Base-by-base conservation (phyloP, 805 yeast species). In the Blastobotrys mokoenaii region DNA sequence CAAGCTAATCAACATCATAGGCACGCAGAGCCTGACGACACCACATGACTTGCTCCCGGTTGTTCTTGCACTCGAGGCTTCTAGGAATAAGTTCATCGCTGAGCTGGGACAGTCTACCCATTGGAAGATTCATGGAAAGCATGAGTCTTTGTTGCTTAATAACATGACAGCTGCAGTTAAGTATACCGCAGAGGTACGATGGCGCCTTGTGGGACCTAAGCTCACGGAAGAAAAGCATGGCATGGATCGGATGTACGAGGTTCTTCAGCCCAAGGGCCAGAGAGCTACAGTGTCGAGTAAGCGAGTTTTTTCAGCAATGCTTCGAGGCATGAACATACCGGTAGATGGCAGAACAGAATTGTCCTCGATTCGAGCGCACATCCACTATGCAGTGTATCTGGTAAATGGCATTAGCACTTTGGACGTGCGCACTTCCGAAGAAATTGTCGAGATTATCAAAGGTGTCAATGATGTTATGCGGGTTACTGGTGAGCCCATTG, bases 41-140 rank as follows among this genome's bases (percentile, higher is more conserved):
- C 96, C 96, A 1, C 73, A 83, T 46, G 55, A 74, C 3, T 76
- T 86, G 54, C 73, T 81, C 4, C 75, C 88, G 0, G 80, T 88
- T 0, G 69, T 84, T 0, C 72, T 85, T 46, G 90, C 90, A 0
- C 64, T 87, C 31, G 79, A 80, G 46, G 69, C 84, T 0, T 77
- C 86, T 0, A 62, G 67, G 1, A 62, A 66, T 14, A 58, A 57
- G 2, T 57, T 61, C 9, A 68, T 83, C 14, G 66, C 72, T 29
- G 59, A 58, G 2, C 62, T 72, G 9, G 86, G 88, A 0, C 46
- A 67, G 1, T 70, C 68, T 0, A 63, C 84, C 45, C 84, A 83
- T 52, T 57, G 58, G 16, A 76, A 71, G 7, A 54, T 86, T 2
- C 77, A 73, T 52, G 80, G 74, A 16, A 82, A 79, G 48, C 79